Evolutionary conservation across 805 yeast genomes (phyloP), one percentile per base, ranked within the genome.

Genomic region (Kodamaea leandrae): DNA sequence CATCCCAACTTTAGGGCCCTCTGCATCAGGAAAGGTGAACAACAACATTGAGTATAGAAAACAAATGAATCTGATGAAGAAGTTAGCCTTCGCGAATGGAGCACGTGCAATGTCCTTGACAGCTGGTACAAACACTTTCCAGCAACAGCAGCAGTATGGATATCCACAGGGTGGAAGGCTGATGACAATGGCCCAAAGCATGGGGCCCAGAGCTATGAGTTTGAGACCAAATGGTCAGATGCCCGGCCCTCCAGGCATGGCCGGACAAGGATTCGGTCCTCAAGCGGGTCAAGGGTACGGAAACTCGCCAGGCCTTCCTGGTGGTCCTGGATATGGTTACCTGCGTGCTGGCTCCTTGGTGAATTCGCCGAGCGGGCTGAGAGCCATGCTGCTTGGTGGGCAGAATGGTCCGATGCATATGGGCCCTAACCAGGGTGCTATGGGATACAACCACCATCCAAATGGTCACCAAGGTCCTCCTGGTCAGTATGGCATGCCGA

Each of bases 1-100:
- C 47, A 84, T 86, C 28, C 95, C 95, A 5, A 83, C 88, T 0
- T 41, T 85, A 3, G 61, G 74, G 0, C 43, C 50, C 5, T 5
- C 33, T 10, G 19, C 32, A n/a, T 18, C 24, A 7, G 16, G 26
- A 4, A 58, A 43, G 29, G 42, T 39, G 51, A 57, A 35, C 45
- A 72, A 72, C 39, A 82, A 76, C 49, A 67, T 78, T 5, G 82
- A 82, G 47, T 85, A 85, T 56, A 68, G 95, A 50, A 84, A 83
- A 50, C 82, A 76, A 49, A 71, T 80, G 73, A 80, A 82, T 36
- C 79, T 77, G 4, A 82, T 79, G 55, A 83, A 80, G 65, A 85
- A 85, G 54, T 53, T 72, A 56, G 76, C 77, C 15, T 55, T 71
- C 49, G 66, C 67, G 13, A 64, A 66, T 8, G 68, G 77, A 36